Evolutionary conservation across 176 grass and related monocot genomes (phyloP), one percentile per base, ranked within the genome.

Genomic region (Rhynchospora tenuis): DNA sequence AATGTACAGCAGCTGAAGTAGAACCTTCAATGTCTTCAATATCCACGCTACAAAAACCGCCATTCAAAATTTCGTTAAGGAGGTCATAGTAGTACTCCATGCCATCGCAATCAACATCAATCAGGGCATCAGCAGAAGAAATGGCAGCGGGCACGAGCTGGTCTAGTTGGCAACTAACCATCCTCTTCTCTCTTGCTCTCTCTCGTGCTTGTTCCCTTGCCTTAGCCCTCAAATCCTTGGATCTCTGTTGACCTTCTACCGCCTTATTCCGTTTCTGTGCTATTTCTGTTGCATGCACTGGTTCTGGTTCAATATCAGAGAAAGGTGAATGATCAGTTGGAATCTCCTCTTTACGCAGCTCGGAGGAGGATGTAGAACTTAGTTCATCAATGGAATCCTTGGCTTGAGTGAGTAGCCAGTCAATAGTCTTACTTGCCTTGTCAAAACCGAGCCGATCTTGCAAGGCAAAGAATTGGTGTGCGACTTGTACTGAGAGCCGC

Each of bases 381-480:
- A 94, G 88, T 4, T 86, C 85, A 55, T 94, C 87, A 28, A 97
- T 97, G 76, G 90, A 90, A 16, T 87, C 64, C 64, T 97, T 97
- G 62, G 94, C 90, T 84, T 91, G 88, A 20, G 89, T 94, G 42
- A 97, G 90, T 29, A 97, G 92, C 94, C 94, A 97, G 81, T 94
- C 86, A 55, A 97, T 86, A 48, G 94, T 97, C 86, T 97, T 87
- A 90, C 94, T 97, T 67, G 94, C 90, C 88, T 90, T 97, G 81
- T 97, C 94, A 79, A 97, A 97, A 60, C 94, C 94, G 16, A 92
- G 95, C 1, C 78, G 82, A 89, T 97, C 95, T 89, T 97, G 95
- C 67, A 97, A 89, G 16, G 81, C 85, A 66, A 97, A 97, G 87
- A 97, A 97, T 56, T 97, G 66, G 44, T 88, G 84, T 3, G 94